phyloP scores from a whole-genome alignment of 2,329 filamentous ascomycete genomes.

The Emmonsia crescens region DNA sequence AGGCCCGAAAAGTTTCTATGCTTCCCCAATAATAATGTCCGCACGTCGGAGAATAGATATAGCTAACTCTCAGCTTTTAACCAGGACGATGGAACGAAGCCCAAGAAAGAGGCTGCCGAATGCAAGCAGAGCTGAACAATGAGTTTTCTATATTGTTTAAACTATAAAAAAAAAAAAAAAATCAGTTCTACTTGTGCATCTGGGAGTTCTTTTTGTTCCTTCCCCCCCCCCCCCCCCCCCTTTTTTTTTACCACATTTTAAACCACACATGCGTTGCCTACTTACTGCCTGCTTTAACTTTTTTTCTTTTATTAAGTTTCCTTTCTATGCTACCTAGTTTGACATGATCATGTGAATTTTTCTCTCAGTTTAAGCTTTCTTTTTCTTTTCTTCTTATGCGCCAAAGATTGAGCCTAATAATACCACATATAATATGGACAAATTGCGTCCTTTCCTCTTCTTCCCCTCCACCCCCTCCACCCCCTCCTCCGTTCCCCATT shows the following conservation, averaged over 20 bases:
- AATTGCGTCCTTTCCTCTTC: not conserved
- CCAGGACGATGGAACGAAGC: constrained; percentile 80
- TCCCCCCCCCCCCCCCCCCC: too few species aligned
- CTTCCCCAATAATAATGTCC: not conserved
- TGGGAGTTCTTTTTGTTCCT: not conserved
- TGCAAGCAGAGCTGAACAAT: constrained; percentile 79
- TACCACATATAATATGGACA: constrained; percentile 1
- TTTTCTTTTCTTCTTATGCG: not conserved
- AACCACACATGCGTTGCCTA: not conserved
- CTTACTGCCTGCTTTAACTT: not conserved
- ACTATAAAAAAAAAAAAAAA: too few species aligned
- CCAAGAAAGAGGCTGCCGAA: constrained; percentile 87
- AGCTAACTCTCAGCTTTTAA: constrained; percentile 15
- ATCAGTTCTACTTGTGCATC: not conserved
- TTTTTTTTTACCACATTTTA: not conserved
- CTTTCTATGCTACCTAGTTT: not conserved
- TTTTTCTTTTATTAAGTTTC: not conserved
- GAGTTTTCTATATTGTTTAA: not conserved
- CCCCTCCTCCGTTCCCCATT: not conserved
- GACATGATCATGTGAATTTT: not conserved
- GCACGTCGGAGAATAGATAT: not conserved
- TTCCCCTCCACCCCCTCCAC: not conserved
- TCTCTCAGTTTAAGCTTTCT: not conserved
- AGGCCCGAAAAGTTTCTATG: not conserved
- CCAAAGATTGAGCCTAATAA: constrained; percentile 2